Percentiles rank a stretch among this genome's conserved stretches.
These are phyloP conservation scores for Aspergillus ruber DNA, from an alignment of 2,329 filamentous ascomycete species.

Conservation along the genomic window DNA sequence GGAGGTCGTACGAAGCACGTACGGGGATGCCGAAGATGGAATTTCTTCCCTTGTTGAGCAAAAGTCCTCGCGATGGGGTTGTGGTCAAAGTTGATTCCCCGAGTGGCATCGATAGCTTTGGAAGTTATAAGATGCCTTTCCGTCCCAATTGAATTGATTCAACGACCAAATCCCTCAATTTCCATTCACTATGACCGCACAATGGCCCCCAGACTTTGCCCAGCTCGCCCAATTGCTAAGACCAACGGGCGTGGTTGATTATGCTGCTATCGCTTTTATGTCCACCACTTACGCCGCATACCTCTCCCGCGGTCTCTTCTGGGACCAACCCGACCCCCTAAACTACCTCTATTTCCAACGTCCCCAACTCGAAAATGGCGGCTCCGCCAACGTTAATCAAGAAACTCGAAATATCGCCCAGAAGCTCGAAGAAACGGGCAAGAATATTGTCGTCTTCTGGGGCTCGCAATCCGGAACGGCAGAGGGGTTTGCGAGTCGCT, in stretches of 20 bases:
- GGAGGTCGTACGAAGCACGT: too few relatives aligned
- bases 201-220: slow-evolving; percentile 3
- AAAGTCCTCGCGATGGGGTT: too few relatives aligned
- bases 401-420: slow-evolving; percentile 44
- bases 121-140: not conserved
- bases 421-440: slow-evolving; percentile 34
- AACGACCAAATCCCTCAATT: not conserved
- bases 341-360: slow-evolving; percentile 44
- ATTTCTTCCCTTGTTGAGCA: too few relatives aligned
- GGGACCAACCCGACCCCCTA: slow-evolving; percentile 48
- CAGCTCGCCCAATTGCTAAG: slow-evolving; percentile 13
- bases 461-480: slow-evolving; percentile 93
- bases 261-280: slow-evolving; percentile 30
- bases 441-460: slow-evolving; percentile 86
- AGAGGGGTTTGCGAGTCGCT: slow-evolving; percentile 83
- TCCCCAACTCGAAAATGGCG: slow-evolving; percentile 38
- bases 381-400: slow-evolving; percentile 12
- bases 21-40: too few relatives aligned
- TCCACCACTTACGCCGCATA: slow-evolving; percentile 34
- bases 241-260: slow-evolving; percentile 25
- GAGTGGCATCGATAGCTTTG: too few relatives aligned
- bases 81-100: too few relatives aligned
- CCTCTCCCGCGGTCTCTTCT: slow-evolving; percentile 38
- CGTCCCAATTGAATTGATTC: not conserved
- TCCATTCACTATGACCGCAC: not conserved